These are phyloP conservation scores for Leccinellum rugosiceps DNA, from an alignment of 768 basidiomycete species.

Conservation along the genomic window DNA sequence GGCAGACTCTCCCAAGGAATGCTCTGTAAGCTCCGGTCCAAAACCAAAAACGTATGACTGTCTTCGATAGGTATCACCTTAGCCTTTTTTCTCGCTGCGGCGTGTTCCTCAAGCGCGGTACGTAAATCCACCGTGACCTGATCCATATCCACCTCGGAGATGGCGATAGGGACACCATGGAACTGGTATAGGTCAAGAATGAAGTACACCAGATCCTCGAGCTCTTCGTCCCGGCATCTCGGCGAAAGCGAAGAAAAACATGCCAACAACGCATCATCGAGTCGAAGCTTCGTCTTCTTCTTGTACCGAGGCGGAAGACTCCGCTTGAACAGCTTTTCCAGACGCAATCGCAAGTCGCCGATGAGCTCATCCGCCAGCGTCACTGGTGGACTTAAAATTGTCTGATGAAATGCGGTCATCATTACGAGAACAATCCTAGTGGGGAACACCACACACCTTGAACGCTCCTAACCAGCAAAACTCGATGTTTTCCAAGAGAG, in stretches of 20 bases:
- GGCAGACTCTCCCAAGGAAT: slow-evolving; percentile 98
- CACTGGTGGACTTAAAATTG: slow-evolving; percentile 54
- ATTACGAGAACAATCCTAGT: not conserved
- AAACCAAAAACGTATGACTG: slow-evolving; percentile 80
- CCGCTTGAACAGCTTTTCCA: slow-evolving; percentile 76
- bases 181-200: slow-evolving; percentile 92
- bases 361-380: slow-evolving; percentile 45
- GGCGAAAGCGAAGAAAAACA: slow-evolving; percentile 84
- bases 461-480: slow-evolving; percentile 97
- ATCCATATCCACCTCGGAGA: slow-evolving; percentile 88
- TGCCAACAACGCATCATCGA: slow-evolving; percentile 76
- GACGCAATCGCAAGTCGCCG: slow-evolving; percentile 54
- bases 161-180: slow-evolving; percentile 83
- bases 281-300: slow-evolving; percentile 48
- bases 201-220: slow-evolving; percentile 94
- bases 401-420: slow-evolving; percentile 31
- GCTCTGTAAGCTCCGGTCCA: slow-evolving; percentile 86
- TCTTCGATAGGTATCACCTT: slow-evolving; percentile 37
- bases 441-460: slow-evolving; percentile 57
- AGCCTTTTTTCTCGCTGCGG: slow-evolving; percentile 35
- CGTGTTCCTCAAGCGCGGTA: slow-evolving; percentile 69
- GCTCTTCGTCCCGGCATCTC: slow-evolving; percentile 85
- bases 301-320: slow-evolving; percentile 60
- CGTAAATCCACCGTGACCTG: slow-evolving; percentile 88
- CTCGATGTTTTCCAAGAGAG: slow-evolving; percentile 81